Base-by-base conservation (phyloP, 2,329 filamentous ascomycete species). In the Apiospora hydei region DNA sequence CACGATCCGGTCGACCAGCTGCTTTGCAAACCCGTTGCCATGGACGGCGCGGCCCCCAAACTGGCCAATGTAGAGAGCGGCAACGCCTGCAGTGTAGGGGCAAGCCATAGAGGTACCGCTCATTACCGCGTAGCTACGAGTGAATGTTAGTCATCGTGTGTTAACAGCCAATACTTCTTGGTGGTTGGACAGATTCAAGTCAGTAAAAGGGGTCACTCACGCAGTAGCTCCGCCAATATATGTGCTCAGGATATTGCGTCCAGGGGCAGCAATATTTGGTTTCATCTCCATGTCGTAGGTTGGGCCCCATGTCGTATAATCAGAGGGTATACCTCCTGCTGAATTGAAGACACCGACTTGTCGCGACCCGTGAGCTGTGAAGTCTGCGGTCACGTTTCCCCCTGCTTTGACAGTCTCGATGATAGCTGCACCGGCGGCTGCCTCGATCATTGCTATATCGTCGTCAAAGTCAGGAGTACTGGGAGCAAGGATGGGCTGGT, bases 71-170 rank as follows among this genome's bases (percentile, higher is more conserved):
- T 80, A 82, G 47, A 82, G 76, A 14, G 80, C 81, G 1, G 81
- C 80, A 43, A 82, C 78, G 47, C 83, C 84, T n/a, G 84, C 84
- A 7, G 84, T 78, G 70, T 84, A 84, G 1, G 84, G 84, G 69
- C 82, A 82, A 5, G 84, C 82, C 85, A 87, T 87, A 5, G 83
- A 85, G 0, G 85, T 87, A 57, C 85, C 85, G 70, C 81, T 83
- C 41, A 83, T 77, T 11, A 85, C 79, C 13, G 79, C 80, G 53
- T 78, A 77, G 10, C 75, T 76, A 14, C 10, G 16, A 18, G 14
- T 3, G 0, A 11, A 61, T 1, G 53, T 61, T 21, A 38, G 53
- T 61, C 6, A 4, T 16, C 11, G 11, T 1, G 1, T 26, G 11
- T 16, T 4, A 13, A 14, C 1, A 5, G 13, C 18, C 11, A 7